Conservation (phyloP, 1,284 basidiomycete genomes). For the Boletellus sp. region DNA sequence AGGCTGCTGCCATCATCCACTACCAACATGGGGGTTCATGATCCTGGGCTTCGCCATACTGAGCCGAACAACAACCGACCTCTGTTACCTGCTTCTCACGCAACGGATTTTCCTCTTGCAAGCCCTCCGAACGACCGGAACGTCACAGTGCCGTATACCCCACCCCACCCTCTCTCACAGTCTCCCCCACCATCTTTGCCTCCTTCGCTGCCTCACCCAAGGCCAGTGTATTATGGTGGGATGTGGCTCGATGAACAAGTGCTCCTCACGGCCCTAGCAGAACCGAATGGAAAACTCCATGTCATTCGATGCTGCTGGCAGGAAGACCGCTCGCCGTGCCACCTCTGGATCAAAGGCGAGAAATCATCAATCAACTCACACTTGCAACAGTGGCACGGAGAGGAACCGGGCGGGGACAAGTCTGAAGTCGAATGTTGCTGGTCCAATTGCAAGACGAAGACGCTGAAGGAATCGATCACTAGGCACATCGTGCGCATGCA, state of each 20-base stretch:
- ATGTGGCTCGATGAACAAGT: slow-evolving; percentile 16
- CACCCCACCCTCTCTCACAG: background rate
- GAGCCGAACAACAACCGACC: too few relatives aligned
- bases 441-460: slow-evolving; percentile 10
- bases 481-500: slow-evolving; percentile 17
- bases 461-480: slow-evolving; percentile 19
- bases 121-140: background rate
- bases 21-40: too few relatives aligned
- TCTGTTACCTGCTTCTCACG: too few relatives aligned
- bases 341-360: slow-evolving; percentile 18
- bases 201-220: background rate
- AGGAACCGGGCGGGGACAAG: slow-evolving; percentile 14
- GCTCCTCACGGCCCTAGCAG: slow-evolving; percentile 3
- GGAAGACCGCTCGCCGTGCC: slow-evolving; percentile 6
- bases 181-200: background rate
- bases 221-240: slow-evolving; percentile 2
- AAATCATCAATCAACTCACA: slow-evolving; percentile 18
- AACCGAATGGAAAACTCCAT: slow-evolving; percentile 3
- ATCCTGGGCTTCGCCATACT: too few relatives aligned
- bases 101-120: too few relatives aligned
- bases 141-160: background rate
- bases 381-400: slow-evolving; percentile 19
- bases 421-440: slow-evolving; percentile 7
- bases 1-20: too few relatives aligned
- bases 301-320: slow-evolving; percentile 14